These are phyloP conservation scores for Plantago elongata DNA, from an alignment of 257 asterid species.

Conservation along the genomic window DNA sequence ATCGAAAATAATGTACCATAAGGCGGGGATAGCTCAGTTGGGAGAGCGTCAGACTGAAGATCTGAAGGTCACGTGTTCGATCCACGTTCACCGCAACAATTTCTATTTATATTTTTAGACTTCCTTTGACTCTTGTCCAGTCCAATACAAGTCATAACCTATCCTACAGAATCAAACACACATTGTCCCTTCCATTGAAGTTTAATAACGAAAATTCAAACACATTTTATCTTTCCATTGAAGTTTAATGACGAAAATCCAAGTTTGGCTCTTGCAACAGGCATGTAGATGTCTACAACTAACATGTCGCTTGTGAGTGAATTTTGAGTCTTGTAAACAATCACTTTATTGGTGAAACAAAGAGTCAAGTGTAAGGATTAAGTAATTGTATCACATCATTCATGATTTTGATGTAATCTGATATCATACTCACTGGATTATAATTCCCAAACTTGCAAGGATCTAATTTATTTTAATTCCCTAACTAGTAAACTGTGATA, in stretches of 20 bases:
- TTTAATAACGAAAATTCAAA: background rate
- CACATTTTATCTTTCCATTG: background rate
- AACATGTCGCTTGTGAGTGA: background rate
- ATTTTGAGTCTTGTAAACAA: conserved; percentile 15
- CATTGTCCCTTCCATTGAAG: background rate
- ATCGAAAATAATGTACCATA: no score
- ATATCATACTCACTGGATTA: background rate
- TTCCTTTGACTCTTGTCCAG: no score
- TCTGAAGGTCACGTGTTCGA: conserved; percentile 70
- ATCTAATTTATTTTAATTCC: no score
- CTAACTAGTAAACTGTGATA: no score
- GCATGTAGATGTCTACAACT: conserved; percentile 5
- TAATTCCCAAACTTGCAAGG: background rate
- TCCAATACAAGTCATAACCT: no score
- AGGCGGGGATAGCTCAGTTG: conserved; percentile 58
- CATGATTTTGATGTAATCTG: background rate
- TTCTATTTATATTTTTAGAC: no score
- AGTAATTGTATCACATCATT: background rate
- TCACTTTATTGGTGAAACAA: conserved; percentile 7
- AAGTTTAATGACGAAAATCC: background rate
- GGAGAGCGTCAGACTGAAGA: conserved; percentile 77
- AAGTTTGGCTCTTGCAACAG: conserved; percentile 5
- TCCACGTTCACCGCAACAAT: conserved; percentile 36
- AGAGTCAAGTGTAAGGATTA: background rate
- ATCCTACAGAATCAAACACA: no score